A percentile compares a stretch with the other conserved stretches of the same genome.
Evolutionary conservation across 176 grass and related monocot genomes (phyloP).

Genomic region (Carex parvula): DNA sequence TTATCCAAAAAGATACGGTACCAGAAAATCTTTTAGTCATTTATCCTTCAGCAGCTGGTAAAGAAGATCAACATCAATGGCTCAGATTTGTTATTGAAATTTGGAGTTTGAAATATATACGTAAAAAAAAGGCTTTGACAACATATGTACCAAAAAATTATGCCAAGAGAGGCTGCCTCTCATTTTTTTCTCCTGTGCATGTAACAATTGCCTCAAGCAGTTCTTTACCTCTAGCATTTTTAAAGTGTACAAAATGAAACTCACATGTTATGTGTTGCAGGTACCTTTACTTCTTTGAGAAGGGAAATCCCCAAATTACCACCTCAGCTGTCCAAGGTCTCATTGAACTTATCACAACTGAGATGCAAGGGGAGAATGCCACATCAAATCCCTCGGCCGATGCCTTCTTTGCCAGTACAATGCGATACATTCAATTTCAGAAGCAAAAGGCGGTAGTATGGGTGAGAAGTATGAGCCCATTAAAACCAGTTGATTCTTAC

Average conservation of each 20-base stretch:
- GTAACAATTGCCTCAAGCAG: not conserved
- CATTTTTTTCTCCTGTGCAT: not conserved
- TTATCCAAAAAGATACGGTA: not conserved
- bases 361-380: constrained; percentile 67
- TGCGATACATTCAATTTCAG: constrained; percentile 86
- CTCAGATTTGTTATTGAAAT: not conserved
- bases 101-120: not conserved
- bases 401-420: constrained; percentile 91
- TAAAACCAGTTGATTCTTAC: constrained; percentile 50
- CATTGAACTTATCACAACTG: constrained; percentile 84
- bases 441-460: constrained; percentile 84
- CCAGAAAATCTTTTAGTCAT: not conserved
- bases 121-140: not conserved
- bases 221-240: not conserved
- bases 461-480: constrained; percentile 91
- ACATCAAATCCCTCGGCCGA: constrained; percentile 54
- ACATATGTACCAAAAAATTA: not conserved
- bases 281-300: constrained; percentile 98
- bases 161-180: not conserved
- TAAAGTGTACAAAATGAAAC: not conserved
- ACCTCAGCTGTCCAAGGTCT: constrained; percentile 83
- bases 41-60: not conserved
- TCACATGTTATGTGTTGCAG: constrained; percentile 32
- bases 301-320: constrained; percentile 91
- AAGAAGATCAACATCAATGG: not conserved